phyloP scores from a whole-genome alignment of 371 early-diverging fungal species.

The Rhizomucor miehei region DNA sequence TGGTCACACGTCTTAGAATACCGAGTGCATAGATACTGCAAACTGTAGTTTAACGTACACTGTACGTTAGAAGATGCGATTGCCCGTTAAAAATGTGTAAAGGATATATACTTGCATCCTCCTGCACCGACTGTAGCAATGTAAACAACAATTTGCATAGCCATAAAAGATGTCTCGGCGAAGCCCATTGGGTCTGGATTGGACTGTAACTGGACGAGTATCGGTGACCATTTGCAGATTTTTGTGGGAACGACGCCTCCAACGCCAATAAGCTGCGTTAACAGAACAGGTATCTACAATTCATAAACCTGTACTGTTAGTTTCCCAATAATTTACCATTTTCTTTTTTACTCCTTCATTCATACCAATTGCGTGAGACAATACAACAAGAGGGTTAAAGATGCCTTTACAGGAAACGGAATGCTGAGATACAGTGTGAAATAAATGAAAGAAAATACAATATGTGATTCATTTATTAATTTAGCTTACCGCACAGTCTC shows the following conservation, averaged over 20 bases:
- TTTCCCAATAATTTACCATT: no score
- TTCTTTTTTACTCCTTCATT: no score
- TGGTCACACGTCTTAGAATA: constrained; percentile 41
- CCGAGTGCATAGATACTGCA: constrained; percentile 40
- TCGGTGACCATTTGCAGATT: constrained; percentile 43
- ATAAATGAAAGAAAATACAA: no score
- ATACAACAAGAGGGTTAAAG: constrained; percentile 32
- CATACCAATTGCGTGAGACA: constrained; percentile 42
- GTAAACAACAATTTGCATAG: constrained; percentile 36
- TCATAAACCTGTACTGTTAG: background rate
- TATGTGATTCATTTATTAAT: no score
- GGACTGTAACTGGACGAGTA: constrained; percentile 32
- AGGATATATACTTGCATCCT: constrained; percentile 29
- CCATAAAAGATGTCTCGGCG: constrained; percentile 29
- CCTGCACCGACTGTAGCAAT: constrained; percentile 41
- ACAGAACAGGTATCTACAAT: constrained; percentile 35
- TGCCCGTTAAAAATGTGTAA: background rate
- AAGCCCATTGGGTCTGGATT: constrained; percentile 34
- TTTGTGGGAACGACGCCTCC: constrained; percentile 40
- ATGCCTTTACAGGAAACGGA: constrained; percentile 39
- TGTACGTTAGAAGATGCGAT: background rate
- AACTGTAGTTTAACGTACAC: no score
- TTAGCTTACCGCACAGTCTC: no score
- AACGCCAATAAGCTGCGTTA: constrained; percentile 39
- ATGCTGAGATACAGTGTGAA: constrained; percentile 17